Evolutionary conservation across 331 rosid species (phyloP).

Genomic region (Rosa hybrid): DNA sequence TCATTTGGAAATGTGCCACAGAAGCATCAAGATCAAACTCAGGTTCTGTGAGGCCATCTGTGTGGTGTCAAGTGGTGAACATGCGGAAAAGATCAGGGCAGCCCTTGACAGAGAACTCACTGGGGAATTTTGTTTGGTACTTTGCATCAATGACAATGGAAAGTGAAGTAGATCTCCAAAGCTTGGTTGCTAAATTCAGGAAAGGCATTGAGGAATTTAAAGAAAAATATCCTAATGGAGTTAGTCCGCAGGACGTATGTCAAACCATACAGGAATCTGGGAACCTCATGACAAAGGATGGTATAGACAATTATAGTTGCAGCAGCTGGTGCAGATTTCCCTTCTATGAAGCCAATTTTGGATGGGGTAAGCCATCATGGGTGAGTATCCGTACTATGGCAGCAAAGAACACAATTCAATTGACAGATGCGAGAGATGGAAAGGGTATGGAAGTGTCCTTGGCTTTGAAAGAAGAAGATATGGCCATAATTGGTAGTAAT

Average conservation of each 20-base stretch:
- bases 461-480: constrained; percentile 12
- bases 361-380: constrained; percentile 37
- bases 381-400: neutral
- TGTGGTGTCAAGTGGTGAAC: constrained; percentile 13
- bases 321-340: constrained; percentile 36
- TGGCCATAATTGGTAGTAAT: constrained; percentile 2
- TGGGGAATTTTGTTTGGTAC: constrained; percentile 30
- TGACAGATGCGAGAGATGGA: constrained; percentile 21
- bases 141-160: neutral
- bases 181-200: constrained; percentile 17
- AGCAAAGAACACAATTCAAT: neutral
- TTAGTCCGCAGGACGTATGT: neutral
- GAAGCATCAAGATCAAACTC: constrained; percentile 25
- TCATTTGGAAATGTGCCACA: constrained; percentile 26
- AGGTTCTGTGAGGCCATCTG: constrained; percentile 15
- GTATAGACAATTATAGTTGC: neutral
- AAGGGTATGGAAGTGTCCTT: constrained; percentile 22
- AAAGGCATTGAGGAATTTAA: constrained; percentile 12
- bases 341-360: constrained; percentile 32
- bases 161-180: constrained; percentile 16
- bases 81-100: constrained; percentile 27
- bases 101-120: neutral
- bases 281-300: neutral
- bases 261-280: neutral
- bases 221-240: neutral